A percentile compares a stretch with the other conserved stretches of the same genome.
Evolutionary conservation across 805 yeast genomes (phyloP).

Genomic region (Sporopachydermia lactativora): DNA sequence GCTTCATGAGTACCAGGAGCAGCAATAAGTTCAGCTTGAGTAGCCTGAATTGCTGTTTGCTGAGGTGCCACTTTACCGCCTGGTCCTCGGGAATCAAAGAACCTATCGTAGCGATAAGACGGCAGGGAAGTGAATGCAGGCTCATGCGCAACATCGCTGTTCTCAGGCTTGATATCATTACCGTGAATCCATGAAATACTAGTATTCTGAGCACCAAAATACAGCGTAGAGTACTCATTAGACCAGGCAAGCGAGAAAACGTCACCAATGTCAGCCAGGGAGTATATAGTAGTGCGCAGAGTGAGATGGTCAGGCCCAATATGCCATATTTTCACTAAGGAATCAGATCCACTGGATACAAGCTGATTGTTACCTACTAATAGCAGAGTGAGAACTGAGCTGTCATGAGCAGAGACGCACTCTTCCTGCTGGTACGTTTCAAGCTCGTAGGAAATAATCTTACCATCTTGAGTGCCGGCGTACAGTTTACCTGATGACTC

Average conservation of each 20-base stretch:
- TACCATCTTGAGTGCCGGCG: constrained; percentile 87
- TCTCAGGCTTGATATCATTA: constrained; percentile 12
- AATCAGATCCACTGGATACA: constrained; percentile 84
- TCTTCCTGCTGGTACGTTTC: constrained; percentile 42
- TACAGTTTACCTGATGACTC: constrained; percentile 42
- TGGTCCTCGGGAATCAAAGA: constrained; percentile 85
- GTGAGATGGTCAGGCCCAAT: constrained; percentile 22
- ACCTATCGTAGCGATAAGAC: constrained; percentile 60
- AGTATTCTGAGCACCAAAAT: constrained; percentile 89
- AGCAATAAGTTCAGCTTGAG: not conserved
- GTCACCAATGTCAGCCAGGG: constrained; percentile 84
- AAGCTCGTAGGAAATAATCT: constrained; percentile 57
- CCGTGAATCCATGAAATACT: constrained; percentile 59
- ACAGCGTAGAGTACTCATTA: constrained; percentile 41
- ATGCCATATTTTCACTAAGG: constrained; percentile 78
- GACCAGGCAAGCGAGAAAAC: constrained; percentile 74
- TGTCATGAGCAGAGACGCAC: constrained; percentile 46
- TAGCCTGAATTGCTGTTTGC: constrained; percentile 12
- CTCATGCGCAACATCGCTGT: constrained; percentile 16
- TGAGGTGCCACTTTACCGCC: constrained; percentile 37
- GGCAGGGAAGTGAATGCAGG: constrained; percentile 26
- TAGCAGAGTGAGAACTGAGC: constrained; percentile 58
- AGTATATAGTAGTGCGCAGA: constrained; percentile 58
- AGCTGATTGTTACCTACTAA: constrained; percentile 36
- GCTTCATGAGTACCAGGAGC: constrained; percentile 3